Conservation (phyloP, 192 early-diverging fungal species). For the Funneliformis mosseae region DNA sequence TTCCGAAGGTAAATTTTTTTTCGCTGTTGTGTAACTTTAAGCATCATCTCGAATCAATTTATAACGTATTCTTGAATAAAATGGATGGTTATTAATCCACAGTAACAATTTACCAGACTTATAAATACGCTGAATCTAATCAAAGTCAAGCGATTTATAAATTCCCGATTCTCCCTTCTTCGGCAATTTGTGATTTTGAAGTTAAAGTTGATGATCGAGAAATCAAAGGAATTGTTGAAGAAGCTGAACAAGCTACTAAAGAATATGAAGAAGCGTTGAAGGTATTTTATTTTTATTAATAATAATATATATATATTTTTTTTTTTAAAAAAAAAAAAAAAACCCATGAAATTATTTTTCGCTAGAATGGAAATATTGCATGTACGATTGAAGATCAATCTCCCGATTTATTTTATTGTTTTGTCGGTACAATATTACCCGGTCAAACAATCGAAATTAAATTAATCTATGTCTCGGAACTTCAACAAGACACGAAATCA, state of each 20-base stretch:
- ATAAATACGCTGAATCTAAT: slow-evolving; percentile 10
- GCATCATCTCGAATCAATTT: not conserved
- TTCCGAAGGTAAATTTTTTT: slow-evolving; percentile 15
- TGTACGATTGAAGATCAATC: slow-evolving; percentile 15
- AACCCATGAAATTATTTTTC: no score
- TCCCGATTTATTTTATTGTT: slow-evolving; percentile 49
- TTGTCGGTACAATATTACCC: slow-evolving; percentile 51
- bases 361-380: slow-evolving; percentile 11
- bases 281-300: not conserved
- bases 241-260: slow-evolving; percentile 12
- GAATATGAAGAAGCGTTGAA: slow-evolving; percentile 16
- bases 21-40: not conserved
- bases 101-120: slow-evolving; percentile 18
- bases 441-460: slow-evolving; percentile 39
- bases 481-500: slow-evolving; percentile 47
- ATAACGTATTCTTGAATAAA: not conserved
- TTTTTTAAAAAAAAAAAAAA: no score
- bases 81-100: not conserved
- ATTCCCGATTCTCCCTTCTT: slow-evolving; percentile 2
- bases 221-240: slow-evolving; percentile 30
- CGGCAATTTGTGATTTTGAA: slow-evolving; percentile 28
- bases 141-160: slow-evolving; percentile 23
- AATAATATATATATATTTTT: not conserved
- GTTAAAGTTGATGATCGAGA: slow-evolving; percentile 9
- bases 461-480: slow-evolving; percentile 52